Conservation (phyloP, 2,329 filamentous ascomycete genomes). For the Pseudogymnoascus sp. region DNA sequence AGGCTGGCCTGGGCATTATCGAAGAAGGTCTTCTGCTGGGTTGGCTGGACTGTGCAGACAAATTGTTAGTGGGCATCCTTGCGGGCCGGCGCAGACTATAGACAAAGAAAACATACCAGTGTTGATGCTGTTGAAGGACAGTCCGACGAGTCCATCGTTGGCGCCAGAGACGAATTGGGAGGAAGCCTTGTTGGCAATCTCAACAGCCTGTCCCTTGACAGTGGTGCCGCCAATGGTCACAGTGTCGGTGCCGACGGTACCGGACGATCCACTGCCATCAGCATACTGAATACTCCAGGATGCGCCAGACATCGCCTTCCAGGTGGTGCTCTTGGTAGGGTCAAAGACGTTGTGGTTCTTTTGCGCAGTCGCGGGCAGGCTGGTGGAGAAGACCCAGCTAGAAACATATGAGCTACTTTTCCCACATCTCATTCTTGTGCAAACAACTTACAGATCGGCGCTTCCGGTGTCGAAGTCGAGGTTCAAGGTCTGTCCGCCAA, state of each 20-base stretch:
- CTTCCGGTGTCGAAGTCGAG: constrained; percentile 29
- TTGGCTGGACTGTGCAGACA: constrained; percentile 19
- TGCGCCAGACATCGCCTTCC: constrained; percentile 21
- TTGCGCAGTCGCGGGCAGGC: constrained; percentile 16
- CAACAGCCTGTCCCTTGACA: constrained; percentile 26
- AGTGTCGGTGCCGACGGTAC: constrained; percentile 28
- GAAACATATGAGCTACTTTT: neutral
- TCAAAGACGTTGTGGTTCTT: constrained; percentile 21
- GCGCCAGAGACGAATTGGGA: constrained; percentile 26
- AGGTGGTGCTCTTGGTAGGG: constrained; percentile 23
- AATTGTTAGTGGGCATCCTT: constrained; percentile 1
- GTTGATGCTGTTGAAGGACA: constrained; percentile 37
- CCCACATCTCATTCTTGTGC: neutral
- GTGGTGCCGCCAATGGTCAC: constrained; percentile 29
- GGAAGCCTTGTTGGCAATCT: constrained; percentile 28
- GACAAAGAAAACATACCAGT: constrained; percentile 18
- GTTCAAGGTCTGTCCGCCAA: constrained; percentile 27
- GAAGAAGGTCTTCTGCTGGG: constrained; percentile 27
- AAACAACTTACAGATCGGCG: constrained; percentile 26
- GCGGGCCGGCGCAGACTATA: neutral
- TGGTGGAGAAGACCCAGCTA: constrained; percentile 29
- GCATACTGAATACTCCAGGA: constrained; percentile 27
- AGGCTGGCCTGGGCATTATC: constrained; percentile 26
- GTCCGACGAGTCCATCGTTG: constrained; percentile 55
- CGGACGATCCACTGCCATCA: constrained; percentile 32